Evolutionary conservation across 352 stramenopile species (phyloP).

Genomic region (Detonula confervacea): DNA sequence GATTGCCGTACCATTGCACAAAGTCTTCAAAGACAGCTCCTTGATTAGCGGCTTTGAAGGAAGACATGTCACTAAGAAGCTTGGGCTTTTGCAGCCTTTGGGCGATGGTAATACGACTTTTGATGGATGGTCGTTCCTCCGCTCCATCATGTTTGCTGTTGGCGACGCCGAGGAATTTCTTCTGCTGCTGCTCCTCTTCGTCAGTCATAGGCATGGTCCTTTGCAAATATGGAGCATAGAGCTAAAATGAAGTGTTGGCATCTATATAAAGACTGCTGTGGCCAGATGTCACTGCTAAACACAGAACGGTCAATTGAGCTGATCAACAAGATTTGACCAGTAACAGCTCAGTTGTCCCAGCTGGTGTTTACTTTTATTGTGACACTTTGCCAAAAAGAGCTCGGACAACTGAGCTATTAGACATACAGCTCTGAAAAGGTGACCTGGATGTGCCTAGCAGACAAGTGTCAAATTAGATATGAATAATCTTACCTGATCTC

Average conservation of each 20-base stretch:
- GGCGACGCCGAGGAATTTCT: conserved; percentile 37
- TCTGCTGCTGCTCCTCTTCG: conserved; percentile 62
- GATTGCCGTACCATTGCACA: conserved; percentile 80
- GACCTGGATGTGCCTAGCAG: too few relatives aligned
- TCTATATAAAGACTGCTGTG: too few relatives aligned
- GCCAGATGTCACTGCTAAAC: too few relatives aligned
- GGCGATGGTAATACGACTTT: conserved; percentile 64
- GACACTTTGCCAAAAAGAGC: too few relatives aligned
- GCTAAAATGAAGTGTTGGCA: too few relatives aligned
- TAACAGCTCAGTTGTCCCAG: too few relatives aligned
- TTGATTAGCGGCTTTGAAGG: conserved; percentile 84
- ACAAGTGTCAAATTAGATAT: too few relatives aligned
- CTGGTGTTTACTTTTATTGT: too few relatives aligned
- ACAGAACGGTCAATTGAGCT: too few relatives aligned
- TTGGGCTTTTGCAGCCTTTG: conserved; percentile 79
- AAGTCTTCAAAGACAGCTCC: conserved; percentile 78
- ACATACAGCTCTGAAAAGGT: too few relatives aligned
- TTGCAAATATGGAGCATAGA: conserved; percentile 83
- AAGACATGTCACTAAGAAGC: conserved; percentile 79
- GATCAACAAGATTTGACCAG: too few relatives aligned
- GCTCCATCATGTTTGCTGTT: conserved; percentile 23
- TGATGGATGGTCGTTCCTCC: conserved; percentile 46
- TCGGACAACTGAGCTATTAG: too few relatives aligned
- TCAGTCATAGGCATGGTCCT: conserved; percentile 75
- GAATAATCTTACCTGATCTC: conserved; percentile 55